A percentile compares a stretch with the other conserved stretches of the same genome.
phyloP scores from a whole-genome alignment of 305 asterid species.

The Fraxinus baroniana region DNA sequence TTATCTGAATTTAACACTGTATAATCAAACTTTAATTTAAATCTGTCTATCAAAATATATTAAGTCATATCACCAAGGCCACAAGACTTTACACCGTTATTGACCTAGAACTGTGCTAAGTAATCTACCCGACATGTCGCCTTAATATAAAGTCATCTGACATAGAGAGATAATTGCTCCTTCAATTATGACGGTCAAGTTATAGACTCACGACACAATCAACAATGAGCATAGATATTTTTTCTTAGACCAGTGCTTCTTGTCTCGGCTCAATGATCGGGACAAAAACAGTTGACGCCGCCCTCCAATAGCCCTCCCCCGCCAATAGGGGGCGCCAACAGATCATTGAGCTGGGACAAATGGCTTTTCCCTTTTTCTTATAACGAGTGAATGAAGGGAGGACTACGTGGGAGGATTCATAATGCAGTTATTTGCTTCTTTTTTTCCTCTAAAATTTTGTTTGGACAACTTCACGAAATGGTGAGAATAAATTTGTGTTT shows the following conservation, averaged over 20 bases:
- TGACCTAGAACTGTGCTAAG: not conserved
- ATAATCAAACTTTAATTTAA: not conserved
- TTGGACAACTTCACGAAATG: not conserved
- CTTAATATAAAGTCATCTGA: no score
- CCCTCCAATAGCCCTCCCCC: no score
- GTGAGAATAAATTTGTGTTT: not conserved
- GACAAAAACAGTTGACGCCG: no score
- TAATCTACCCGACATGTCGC: no score
- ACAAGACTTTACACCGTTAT: not conserved
- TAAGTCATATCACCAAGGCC: not conserved
- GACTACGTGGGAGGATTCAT: not conserved
- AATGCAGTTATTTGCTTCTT: no score
- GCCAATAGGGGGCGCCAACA: no score
- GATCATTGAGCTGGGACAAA: no score
- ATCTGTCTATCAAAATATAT: no score
- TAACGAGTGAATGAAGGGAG: not conserved
- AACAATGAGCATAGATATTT: not conserved
- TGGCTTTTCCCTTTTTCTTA: not conserved
- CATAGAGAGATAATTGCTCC: not conserved
- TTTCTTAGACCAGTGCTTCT: no score
- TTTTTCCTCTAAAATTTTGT: no score
- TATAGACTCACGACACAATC: not conserved
- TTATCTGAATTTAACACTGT: not conserved
- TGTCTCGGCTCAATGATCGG: no score
- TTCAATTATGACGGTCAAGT: not conserved